Evolutionary conservation across 345 rosid genomes (phyloP), one percentile per base, ranked within the genome.

Genomic region (Noccaea caerulescens): DNA sequence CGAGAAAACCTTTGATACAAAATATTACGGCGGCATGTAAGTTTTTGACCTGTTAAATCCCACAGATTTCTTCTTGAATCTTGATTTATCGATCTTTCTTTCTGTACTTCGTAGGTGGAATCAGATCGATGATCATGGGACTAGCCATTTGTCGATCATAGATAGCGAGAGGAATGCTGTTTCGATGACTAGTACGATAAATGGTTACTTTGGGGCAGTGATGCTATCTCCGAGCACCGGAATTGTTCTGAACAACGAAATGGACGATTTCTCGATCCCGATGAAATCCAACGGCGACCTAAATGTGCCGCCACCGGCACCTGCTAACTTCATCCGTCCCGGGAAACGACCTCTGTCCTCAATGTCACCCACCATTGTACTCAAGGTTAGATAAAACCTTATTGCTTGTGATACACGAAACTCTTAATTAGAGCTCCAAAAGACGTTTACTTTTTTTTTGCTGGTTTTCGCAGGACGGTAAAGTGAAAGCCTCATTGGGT

Each of bases 281-380:
- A 9, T 0, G 2, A 69, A 69, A 37, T 30, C 63, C 4, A 49
- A 32, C 3, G 44, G 33, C 18, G 6, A 43, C 7, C 36, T 7
- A 9, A 41, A 72, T 61, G 52, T 69, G 37, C 72, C 78, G 2
- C 87, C 82, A 0, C 87, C 87, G 0, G 80, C 95, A 16, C 87
- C 80, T 0, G 30, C 82, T 60, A 88, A 88, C 68, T 83, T 83
- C 45, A 45, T 88, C 58, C 77, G 77, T 7, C 89, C 89, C 0
- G 80, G 86, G 4, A 88, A 86, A 77, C 75, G 94, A 66, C 88
- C 91, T 3, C 69, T 88, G 58, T 86, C 89, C 8, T 83, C 94
- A 47, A 86, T 86, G 88, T 6, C 87, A 10, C 89, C 94, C 6
- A 82, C 84, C 11, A 81, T 88, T 54, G 70, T 88, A 18, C 57